phyloP scores from a whole-genome alignment of 495 filamentous ascomycete species.

The Astrothelium subdiscretum region DNA sequence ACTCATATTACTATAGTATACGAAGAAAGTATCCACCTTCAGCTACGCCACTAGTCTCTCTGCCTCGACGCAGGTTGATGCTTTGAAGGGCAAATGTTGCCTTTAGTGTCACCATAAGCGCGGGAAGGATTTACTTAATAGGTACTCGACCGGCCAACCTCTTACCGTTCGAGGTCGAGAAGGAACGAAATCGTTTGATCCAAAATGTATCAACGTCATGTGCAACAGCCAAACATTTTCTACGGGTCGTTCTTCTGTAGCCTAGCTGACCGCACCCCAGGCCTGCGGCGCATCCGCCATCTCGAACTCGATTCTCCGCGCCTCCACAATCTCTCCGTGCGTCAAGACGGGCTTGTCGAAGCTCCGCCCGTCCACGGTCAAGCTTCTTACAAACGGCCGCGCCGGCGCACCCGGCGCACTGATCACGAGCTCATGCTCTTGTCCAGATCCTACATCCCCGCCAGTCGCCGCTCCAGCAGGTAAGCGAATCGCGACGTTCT shows the following conservation, averaged over 20 bases:
- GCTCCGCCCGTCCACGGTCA: slow-evolving; percentile 9
- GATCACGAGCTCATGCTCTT: slow-evolving; percentile 10
- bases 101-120: neutral
- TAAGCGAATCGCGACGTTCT: slow-evolving; percentile 11
- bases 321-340: slow-evolving; percentile 10
- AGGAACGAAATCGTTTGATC: neutral
- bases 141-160: neutral
- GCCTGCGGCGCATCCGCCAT: slow-evolving; percentile 12
- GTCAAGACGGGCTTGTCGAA: slow-evolving; percentile 13
- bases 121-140: neutral
- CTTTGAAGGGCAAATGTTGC: neutral
- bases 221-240: neutral
- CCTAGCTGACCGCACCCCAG: slow-evolving; percentile 4
- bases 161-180: neutral
- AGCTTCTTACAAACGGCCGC: slow-evolving; percentile 14
- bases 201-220: neutral
- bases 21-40: neutral
- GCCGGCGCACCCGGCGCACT: slow-evolving; percentile 9
- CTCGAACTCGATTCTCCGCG: slow-evolving; percentile 11
- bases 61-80: neutral
- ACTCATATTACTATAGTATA: no score
- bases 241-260: neutral
- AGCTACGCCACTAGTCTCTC: neutral
- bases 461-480: slow-evolving; percentile 11
- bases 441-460: slow-evolving; percentile 1